Conservation (phyloP, 2,329 filamentous ascomycete species). For the Colletotrichum sublineola region DNA sequence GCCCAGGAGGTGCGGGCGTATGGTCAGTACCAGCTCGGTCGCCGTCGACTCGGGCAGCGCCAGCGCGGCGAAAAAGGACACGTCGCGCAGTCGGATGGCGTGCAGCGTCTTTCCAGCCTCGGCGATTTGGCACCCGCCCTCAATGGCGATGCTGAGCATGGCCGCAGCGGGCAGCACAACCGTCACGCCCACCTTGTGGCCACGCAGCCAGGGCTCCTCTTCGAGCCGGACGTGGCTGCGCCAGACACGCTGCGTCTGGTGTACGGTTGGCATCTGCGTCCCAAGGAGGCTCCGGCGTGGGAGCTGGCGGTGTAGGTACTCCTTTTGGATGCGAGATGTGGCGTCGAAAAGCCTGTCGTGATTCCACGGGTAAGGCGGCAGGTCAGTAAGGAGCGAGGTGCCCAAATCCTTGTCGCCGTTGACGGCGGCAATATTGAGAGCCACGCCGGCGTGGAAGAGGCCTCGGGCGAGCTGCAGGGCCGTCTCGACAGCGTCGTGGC, state of each 20-base stretch:
- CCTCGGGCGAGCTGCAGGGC: slow-evolving; percentile 11
- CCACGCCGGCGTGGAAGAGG: slow-evolving; percentile 39
- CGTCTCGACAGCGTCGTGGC: slow-evolving; percentile 41
- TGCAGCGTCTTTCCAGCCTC: too few relatives aligned
- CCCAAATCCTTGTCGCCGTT: background rate
- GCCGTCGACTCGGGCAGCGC: slow-evolving; percentile 45
- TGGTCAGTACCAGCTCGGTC: slow-evolving; percentile 15
- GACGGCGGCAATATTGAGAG: slow-evolving; percentile 36
- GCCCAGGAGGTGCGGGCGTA: slow-evolving; percentile 48
- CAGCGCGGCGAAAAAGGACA: too few relatives aligned
- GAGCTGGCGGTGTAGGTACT: slow-evolving; percentile 15
- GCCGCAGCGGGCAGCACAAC: too few relatives aligned
- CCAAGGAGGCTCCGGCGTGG: slow-evolving; percentile 36
- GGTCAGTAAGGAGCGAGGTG: slow-evolving; percentile 15
- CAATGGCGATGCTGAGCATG: too few relatives aligned
- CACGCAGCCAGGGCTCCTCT: too few relatives aligned
- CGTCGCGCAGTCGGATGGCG: too few relatives aligned
- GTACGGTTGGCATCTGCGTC: slow-evolving; percentile 39
- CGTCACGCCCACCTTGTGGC: too few relatives aligned
- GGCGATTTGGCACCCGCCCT: too few relatives aligned
- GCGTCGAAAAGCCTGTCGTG: slow-evolving; percentile 14
- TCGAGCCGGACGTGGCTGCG: too few relatives aligned
- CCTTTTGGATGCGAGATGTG: slow-evolving; percentile 14
- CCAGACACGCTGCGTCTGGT: slow-evolving; percentile 37
- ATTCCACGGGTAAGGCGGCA: slow-evolving; percentile 43